Percentiles rank a stretch among this genome's conserved stretches.
Evolutionary conservation across 2,329 filamentous ascomycete genomes (phyloP).

Genomic region (Colletotrichum spinosum): DNA sequence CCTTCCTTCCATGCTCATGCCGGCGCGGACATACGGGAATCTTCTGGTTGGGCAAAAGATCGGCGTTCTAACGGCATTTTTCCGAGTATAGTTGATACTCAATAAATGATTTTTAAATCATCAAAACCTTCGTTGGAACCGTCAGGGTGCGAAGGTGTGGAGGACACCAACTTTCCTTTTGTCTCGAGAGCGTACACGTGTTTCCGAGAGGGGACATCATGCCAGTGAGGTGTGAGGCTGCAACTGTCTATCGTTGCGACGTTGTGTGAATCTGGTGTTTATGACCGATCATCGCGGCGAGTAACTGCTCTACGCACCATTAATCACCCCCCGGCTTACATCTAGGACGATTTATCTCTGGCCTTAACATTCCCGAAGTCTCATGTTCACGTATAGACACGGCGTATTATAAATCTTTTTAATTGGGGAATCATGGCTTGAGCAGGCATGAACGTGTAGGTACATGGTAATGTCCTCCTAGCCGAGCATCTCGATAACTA

Average conservation of each 20-base stretch:
- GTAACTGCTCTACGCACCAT: no score
- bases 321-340: no score
- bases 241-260: no score
- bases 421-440: conserved; percentile 23
- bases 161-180: conserved; percentile 20
- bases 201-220: conserved; percentile 9
- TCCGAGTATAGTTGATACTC: conserved; percentile 11
- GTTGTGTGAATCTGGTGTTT: background rate
- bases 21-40: conserved; percentile 35
- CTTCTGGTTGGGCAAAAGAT: conserved; percentile 19
- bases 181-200: background rate
- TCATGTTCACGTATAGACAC: background rate
- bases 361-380: background rate
- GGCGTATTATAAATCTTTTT: background rate
- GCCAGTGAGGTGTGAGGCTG: background rate
- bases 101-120: conserved; percentile 36
- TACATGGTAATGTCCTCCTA: conserved; percentile 26
- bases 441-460: conserved; percentile 23
- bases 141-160: conserved; percentile 36
- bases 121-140: conserved; percentile 37
- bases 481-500: conserved; percentile 20
- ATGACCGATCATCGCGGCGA: background rate
- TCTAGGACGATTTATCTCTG: no score
- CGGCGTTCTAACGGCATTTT: conserved; percentile 28
- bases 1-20: conserved; percentile 25